phyloP scores from a whole-genome alignment of 805 yeast genomes.

The Brettanomyces nanus region DNA sequence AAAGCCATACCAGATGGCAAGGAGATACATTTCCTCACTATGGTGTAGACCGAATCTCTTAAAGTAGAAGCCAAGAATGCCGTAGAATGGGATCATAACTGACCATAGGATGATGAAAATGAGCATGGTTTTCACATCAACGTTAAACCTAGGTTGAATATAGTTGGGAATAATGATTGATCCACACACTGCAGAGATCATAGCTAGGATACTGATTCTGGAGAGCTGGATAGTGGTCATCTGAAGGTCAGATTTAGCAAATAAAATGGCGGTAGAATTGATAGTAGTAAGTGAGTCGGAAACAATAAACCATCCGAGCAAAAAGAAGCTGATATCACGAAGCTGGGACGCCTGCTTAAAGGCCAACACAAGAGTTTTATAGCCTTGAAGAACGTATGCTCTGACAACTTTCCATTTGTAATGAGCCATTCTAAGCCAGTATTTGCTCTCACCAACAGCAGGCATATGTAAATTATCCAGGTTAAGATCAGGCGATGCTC shows the following conservation, averaged over 20 bases:
- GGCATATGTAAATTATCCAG: slow-evolving; percentile 12
- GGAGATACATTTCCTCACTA: slow-evolving; percentile 57
- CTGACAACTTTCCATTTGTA: slow-evolving; percentile 11
- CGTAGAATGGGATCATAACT: slow-evolving; percentile 62
- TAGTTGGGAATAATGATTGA: slow-evolving; percentile 48
- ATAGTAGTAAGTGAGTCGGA: slow-evolving; percentile 73
- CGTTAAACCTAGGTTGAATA: slow-evolving; percentile 28
- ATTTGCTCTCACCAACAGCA: slow-evolving; percentile 4
- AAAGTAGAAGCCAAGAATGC: slow-evolving; percentile 56
- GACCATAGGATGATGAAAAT: slow-evolving; percentile 52
- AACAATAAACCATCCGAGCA: slow-evolving; percentile 68
- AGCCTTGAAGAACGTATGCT: slow-evolving; percentile 47
- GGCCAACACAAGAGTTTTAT: slow-evolving; percentile 49
- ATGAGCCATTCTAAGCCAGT: slow-evolving; percentile 5
- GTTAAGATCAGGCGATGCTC: slow-evolving; percentile 32
- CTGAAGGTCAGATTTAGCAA: slow-evolving; percentile 60
- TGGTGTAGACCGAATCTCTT: slow-evolving; percentile 48
- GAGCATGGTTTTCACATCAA: slow-evolving; percentile 41
- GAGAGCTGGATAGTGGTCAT: slow-evolving; percentile 66
- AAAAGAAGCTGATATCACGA: slow-evolving; percentile 57
- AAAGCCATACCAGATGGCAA: slow-evolving; percentile 71
- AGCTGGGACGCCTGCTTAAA: slow-evolving; percentile 51
- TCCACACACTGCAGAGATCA: slow-evolving; percentile 61
- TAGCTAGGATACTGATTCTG: slow-evolving; percentile 54
- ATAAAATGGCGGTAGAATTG: slow-evolving; percentile 69